Percentiles rank a stretch among this genome's conserved stretches.
These are phyloP conservation scores for Amniculicola lignicola DNA, from an alignment of 495 filamentous ascomycete genomes.

Conservation along the genomic window DNA sequence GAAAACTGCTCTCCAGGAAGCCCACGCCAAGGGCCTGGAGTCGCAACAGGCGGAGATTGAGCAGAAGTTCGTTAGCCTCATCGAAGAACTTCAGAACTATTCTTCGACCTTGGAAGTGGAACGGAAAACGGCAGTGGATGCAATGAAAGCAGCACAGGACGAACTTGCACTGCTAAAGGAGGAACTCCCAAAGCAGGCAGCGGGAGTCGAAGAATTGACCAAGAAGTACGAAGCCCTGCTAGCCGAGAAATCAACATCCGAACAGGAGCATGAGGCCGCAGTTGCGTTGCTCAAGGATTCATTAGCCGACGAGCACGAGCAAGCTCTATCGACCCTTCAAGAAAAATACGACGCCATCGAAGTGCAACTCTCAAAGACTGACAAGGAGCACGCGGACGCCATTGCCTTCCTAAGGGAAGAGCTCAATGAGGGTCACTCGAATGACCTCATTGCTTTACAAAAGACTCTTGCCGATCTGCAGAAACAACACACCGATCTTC, in stretches of 20 bases:
- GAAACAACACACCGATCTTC: constrained; percentile 15
- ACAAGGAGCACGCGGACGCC: constrained; percentile 30
- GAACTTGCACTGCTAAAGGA: neutral
- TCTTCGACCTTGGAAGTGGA: constrained; percentile 10
- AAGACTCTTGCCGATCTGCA: constrained; percentile 24
- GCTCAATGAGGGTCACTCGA: constrained; percentile 29
- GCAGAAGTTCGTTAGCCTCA: constrained; percentile 12
- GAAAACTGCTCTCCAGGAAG: constrained; percentile 12
- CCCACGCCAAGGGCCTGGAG: constrained; percentile 7
- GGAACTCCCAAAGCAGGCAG: neutral
- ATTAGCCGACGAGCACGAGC: constrained; percentile 22
- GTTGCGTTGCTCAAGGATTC: constrained; percentile 26
- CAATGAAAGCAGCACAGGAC: constrained; percentile 2
- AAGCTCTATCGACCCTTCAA: constrained; percentile 11
- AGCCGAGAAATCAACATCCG: constrained; percentile 13
- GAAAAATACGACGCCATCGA: constrained; percentile 14
- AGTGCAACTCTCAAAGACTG: constrained; percentile 16
- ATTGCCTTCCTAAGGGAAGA: constrained; percentile 29
- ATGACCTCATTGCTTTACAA: constrained; percentile 22
- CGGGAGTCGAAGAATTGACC: constrained; percentile 13
- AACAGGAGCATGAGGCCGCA: constrained; percentile 25
- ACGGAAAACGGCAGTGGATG: constrained; percentile 10
- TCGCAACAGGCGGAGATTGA: constrained; percentile 20
- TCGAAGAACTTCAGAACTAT: constrained; percentile 22
- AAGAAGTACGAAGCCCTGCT: constrained; percentile 26